Evolutionary conservation across 2,329 filamentous ascomycete genomes (phyloP).

Genomic region (Penicillium corylophilum): DNA sequence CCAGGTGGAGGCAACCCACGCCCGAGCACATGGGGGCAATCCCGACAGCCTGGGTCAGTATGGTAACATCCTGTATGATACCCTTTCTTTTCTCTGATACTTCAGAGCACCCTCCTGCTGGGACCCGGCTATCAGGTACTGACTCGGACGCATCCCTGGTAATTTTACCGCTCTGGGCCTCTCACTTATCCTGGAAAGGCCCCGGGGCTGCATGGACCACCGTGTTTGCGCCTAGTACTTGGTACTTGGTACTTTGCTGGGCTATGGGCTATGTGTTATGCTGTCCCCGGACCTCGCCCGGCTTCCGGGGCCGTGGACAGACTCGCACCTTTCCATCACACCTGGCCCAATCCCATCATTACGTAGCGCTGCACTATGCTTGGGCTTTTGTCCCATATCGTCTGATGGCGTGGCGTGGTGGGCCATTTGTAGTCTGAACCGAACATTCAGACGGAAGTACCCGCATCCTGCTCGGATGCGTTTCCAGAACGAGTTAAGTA

Average conservation of each 20-base stretch:
- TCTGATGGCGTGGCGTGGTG: background rate
- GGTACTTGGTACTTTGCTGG: background rate
- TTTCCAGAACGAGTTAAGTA: constrained; percentile 10
- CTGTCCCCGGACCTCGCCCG: background rate
- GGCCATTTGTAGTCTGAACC: constrained; percentile 1
- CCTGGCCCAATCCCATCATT: background rate
- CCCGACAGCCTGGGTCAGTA: background rate
- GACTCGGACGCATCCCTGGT: background rate
- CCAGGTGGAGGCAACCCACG: background rate
- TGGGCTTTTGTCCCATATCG: background rate
- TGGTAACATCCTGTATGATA: background rate
- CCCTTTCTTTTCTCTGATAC: too few species aligned
- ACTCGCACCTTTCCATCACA: background rate
- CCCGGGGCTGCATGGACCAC: background rate
- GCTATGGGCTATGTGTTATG: background rate
- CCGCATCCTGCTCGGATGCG: constrained; percentile 10
- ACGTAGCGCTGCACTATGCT: background rate
- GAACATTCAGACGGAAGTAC: constrained; percentile 7
- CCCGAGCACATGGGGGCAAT: background rate
- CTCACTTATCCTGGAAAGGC: too few species aligned
- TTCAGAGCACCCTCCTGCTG: background rate
- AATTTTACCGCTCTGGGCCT: too few species aligned
- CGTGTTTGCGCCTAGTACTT: background rate
- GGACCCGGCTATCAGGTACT: constrained; percentile 1
- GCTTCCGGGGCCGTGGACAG: background rate